These are phyloP conservation scores for Talaromyces thailandensis DNA, from an alignment of 495 filamentous ascomycete species.

Conservation along the genomic window DNA sequence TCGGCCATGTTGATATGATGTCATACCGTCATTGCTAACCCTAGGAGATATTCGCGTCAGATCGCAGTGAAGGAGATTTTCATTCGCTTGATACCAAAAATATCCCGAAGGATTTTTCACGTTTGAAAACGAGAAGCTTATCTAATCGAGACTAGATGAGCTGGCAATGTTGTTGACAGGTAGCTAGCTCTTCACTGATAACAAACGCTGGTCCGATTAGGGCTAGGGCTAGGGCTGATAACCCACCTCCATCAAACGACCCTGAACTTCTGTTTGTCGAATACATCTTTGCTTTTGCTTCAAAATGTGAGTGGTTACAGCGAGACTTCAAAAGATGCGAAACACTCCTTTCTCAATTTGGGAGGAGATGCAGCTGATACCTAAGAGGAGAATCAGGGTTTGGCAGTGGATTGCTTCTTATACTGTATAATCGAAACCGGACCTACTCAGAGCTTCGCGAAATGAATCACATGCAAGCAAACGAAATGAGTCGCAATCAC, in stretches of 20 bases:
- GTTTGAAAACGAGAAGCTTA: not conserved
- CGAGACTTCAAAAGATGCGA: too few relatives aligned
- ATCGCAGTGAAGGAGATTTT: not conserved
- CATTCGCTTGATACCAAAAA: too few relatives aligned
- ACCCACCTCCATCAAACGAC: not conserved
- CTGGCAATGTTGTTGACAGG: not conserved
- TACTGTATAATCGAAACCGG: not conserved
- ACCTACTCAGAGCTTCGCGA: not conserved
- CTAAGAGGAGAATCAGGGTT: not conserved
- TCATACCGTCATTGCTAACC: not conserved
- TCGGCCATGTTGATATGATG: not conserved
- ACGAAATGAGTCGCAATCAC: not conserved
- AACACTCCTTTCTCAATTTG: too few relatives aligned
- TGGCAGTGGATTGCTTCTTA: not conserved
- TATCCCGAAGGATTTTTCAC: too few relatives aligned
- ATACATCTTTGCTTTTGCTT: too few relatives aligned
- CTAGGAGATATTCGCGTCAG: not conserved
- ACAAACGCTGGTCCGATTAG: not conserved
- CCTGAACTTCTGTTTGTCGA: not conserved
- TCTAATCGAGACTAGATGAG: not conserved
- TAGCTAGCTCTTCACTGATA: not conserved
- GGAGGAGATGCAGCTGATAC: not conserved
- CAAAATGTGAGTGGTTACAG: too few relatives aligned
- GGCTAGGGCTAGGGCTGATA: not conserved
- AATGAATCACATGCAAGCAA: not conserved